phyloP scores from a whole-genome alignment of 108 stramenopile species.

The Thalassiosira profunda region DNA sequence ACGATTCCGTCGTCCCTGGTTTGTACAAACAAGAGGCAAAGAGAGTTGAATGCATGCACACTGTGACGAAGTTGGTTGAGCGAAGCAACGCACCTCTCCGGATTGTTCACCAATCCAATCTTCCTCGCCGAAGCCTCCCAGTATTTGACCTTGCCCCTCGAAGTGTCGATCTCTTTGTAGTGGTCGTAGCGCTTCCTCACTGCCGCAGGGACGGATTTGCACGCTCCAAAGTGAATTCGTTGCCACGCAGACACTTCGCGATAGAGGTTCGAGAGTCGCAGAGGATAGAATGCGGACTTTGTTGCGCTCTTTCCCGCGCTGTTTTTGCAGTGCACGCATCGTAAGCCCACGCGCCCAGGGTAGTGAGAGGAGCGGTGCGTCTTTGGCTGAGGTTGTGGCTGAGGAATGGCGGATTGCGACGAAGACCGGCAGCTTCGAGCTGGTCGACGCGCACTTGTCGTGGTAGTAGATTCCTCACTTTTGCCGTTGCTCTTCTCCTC shows the following conservation, averaged over 20 bases:
- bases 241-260: constrained; percentile 59
- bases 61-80: background rate
- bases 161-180: constrained; percentile 44
- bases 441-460: no score
- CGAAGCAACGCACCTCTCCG: constrained; percentile 30
- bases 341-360: constrained; percentile 51
- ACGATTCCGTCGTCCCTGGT: constrained; percentile 49
- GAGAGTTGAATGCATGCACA: background rate
- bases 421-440: no score
- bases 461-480: constrained; percentile 9
- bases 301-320: constrained; percentile 15
- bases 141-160: constrained; percentile 48
- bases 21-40: no score
- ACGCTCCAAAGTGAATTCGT: constrained; percentile 56
- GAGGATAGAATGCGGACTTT: constrained; percentile 48
- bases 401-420: constrained; percentile 1
- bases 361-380: constrained; percentile 10
- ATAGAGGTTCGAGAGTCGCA: constrained; percentile 46
- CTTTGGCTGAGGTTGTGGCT: constrained; percentile 6
- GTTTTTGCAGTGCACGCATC: constrained; percentile 49
- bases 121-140: constrained; percentile 51
- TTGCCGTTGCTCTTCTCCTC: constrained; percentile 5
- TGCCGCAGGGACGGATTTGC: constrained; percentile 30
- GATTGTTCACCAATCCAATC: constrained; percentile 57
- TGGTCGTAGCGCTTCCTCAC: constrained; percentile 47